Percentiles rank a stretch among this genome's conserved stretches.
phyloP scores from a whole-genome alignment of 1,139 yeast species.

The Zygoascus hellenicus region DNA sequence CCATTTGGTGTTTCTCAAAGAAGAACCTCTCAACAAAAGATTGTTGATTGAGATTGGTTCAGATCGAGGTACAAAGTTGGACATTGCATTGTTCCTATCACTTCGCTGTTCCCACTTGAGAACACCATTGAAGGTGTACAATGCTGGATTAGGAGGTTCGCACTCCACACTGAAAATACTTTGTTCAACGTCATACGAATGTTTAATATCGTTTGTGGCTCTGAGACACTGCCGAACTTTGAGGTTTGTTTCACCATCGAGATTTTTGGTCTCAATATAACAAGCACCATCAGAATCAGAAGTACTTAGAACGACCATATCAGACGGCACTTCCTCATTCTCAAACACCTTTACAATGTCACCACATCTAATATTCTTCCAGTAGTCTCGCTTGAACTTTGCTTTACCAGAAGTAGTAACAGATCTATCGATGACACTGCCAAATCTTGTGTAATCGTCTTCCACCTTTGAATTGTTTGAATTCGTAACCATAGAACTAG shows the following conservation, averaged over 20 bases:
- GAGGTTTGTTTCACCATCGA: conserved; percentile 94
- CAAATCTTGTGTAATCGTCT: conserved; percentile 14
- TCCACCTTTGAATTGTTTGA: neutral
- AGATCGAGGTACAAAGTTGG: conserved; percentile 10
- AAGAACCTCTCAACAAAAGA: conserved; percentile 80
- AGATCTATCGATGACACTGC: conserved; percentile 34
- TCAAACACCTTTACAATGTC: conserved; percentile 78
- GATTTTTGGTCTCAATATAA: conserved; percentile 85
- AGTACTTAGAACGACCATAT: conserved; percentile 69
- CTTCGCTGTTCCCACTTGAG: conserved; percentile 44
- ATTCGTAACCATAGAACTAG: neutral
- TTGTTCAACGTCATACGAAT: conserved; percentile 63
- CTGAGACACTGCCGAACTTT: conserved; percentile 70
- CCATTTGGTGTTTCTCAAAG: conserved; percentile 89
- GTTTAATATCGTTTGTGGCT: conserved; percentile 59
- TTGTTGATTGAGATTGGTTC: conserved; percentile 78
- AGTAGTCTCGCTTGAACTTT: conserved; percentile 58
- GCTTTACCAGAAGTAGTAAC: conserved; percentile 31
- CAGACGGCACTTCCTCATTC: conserved; percentile 94
- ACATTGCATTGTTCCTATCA: conserved; percentile 15
- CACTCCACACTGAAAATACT: conserved; percentile 77
- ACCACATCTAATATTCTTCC: conserved; percentile 90
- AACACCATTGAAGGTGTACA: conserved; percentile 79
- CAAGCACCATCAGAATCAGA: conserved; percentile 89
- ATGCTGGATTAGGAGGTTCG: conserved; percentile 82